Evolutionary conservation across 805 yeast species (phyloP), one percentile per base, ranked within the genome.

Genomic region (Saccharomyces kudriavzevii): DNA sequence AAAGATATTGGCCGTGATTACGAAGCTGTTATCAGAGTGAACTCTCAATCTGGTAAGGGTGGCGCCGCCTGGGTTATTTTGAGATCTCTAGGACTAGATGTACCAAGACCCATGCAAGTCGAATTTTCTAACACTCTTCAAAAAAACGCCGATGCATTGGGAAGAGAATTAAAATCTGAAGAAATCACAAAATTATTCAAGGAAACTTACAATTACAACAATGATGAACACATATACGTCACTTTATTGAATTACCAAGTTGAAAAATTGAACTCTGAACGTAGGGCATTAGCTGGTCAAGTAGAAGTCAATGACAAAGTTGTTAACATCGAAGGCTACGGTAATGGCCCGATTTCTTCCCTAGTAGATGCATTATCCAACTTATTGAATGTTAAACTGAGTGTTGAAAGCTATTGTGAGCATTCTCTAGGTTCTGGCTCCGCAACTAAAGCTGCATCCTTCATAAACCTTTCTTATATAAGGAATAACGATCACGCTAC

Each of bases 11-110:
- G 95, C 50, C 81, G 94, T 69, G 85, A 85, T n/a, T 88, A 88
- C 72, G 96, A 88, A 71, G 94, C 95, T n/a, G 87, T 88, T 53
- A 87, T 87, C 61, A 81, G 96, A 66, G 94, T 87, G 68, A 87
- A 87, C 71, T 87, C 94, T 11, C 95, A 87, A 72, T 81, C 88
- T 26, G 96, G 96, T 57, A 87, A 87, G 72, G 95, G 95, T 63
- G 95, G 95, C 60, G 86, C 92, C 10, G 88, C 95, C 5, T 87
- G 95, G 94, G 84, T 88, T 59, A 85, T 87, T 64, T 75, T 87
- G 65, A 78, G 88, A 59, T 79, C 80, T 59, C 77, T 88, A 69
- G 92, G 85, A 63, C 78, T 87, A 54, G 95, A 87, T 67, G 77
- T 88, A 60, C 96, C 96, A 45, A 80, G 92, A 68, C 86, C 85